Percentiles rank a stretch among this genome's conserved stretches.
Evolutionary conservation across 768 basidiomycete genomes (phyloP).

Genomic region (Leccinellum luteum): DNA sequence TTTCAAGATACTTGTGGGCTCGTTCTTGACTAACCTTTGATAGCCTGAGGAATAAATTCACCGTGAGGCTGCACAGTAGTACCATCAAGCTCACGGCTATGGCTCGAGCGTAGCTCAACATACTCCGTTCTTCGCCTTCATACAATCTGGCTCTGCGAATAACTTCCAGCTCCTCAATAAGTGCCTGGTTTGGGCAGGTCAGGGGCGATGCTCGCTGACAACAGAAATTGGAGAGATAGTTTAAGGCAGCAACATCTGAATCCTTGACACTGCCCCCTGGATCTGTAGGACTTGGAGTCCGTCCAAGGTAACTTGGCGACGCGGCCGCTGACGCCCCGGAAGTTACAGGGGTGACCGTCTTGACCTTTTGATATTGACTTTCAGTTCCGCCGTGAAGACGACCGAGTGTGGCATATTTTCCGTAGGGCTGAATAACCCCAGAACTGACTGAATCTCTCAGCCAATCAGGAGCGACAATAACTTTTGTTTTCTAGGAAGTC

Average conservation of each 20-base stretch:
- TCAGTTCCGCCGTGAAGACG: conserved; percentile 48
- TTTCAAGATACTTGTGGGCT: background rate
- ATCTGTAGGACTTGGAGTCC: conserved; percentile 13
- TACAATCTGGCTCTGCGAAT: conserved; percentile 57
- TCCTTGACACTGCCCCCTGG: conserved; percentile 13
- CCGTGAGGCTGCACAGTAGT: background rate
- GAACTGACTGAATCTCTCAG: conserved; percentile 53
- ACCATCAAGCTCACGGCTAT: conserved; percentile 53
- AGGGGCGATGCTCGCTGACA: conserved; percentile 66
- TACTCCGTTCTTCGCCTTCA: conserved; percentile 66
- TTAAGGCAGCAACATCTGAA: conserved; percentile 15
- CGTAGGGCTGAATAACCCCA: conserved; percentile 46
- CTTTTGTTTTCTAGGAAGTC: conserved; percentile 53
- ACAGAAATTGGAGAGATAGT: conserved; percentile 45
- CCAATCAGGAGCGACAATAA: conserved; percentile 72
- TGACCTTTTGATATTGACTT: conserved; percentile 40
- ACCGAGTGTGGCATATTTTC: conserved; percentile 53
- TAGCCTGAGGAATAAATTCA: conserved; percentile 29
- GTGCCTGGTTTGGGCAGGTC: conserved; percentile 62
- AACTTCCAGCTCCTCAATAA: conserved; percentile 56
- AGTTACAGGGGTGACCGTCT: background rate
- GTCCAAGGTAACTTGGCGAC: background rate
- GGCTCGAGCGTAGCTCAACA: conserved; percentile 69
- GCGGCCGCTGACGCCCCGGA: background rate
- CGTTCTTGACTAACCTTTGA: conserved; percentile 42